These are phyloP conservation scores for Malus domestica DNA, from an alignment of 306 rosid species.

Conservation along the genomic window DNA sequence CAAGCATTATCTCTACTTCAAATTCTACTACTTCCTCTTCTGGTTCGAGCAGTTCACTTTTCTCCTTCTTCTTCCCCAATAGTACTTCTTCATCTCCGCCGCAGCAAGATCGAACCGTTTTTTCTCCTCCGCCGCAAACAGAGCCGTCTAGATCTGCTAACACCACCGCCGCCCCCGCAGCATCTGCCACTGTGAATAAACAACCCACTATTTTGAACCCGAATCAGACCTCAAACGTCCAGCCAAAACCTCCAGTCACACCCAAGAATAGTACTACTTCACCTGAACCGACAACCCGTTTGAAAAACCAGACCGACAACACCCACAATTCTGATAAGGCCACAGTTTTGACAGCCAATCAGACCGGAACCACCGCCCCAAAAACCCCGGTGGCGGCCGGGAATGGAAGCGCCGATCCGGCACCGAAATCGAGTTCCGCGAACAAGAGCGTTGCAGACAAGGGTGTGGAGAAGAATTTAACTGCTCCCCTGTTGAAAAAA, in stretches of 20 bases:
- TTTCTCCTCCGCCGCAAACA: conserved; percentile 3
- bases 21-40: background rate
- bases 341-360: conserved; percentile 19
- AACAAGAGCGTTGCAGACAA: background rate
- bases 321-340: conserved; percentile 6
- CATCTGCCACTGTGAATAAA: conserved; percentile 8
- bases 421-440: conserved; percentile 8
- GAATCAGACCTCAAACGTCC: conserved; percentile 29
- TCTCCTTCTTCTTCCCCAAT: conserved; percentile 49
- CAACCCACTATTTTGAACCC: conserved; percentile 13
- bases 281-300: background rate
- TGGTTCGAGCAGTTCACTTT: conserved; percentile 31
- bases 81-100: background rate
- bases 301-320: conserved; percentile 15
- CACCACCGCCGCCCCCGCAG: conserved; percentile 15
- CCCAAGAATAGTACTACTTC: conserved; percentile 2
- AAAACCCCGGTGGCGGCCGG: conserved; percentile 5
- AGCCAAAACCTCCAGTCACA: background rate
- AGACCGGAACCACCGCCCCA: conserved; percentile 1
- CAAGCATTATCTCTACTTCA: conserved; percentile 34
- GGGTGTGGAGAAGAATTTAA: conserved; percentile 23
- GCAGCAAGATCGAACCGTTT: background rate
- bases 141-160: conserved; percentile 51
- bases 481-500: conserved; percentile 38
- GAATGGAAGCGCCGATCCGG: conserved; percentile 3